Base-by-base conservation (phyloP, 176 grass and related monocot species). In the Aegilops longissima region DNA sequence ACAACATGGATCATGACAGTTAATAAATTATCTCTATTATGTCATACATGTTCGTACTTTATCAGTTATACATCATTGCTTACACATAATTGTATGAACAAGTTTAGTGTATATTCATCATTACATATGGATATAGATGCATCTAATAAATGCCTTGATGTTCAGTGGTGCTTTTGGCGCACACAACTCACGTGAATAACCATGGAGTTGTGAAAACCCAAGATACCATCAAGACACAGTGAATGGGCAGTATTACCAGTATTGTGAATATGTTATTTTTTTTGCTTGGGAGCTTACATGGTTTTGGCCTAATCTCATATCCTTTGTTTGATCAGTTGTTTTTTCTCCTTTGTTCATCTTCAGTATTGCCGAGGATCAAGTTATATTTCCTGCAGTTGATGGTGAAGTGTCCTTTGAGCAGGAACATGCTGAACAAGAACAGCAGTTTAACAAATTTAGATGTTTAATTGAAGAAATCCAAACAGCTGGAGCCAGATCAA, bases 371-470 rank as follows among this genome's bases (percentile, higher is more conserved):
- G 95, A 98, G 68, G 91, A 98, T 89, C 89, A 92, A 91, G 82
- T 98, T 79, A 92, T 98, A 92, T 98, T 93, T 88, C 95, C 95
- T 78, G 93, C 95, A 78, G 95, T 93, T 8, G 83, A 93, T 82
- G 70, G 82, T 79, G 71, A 87, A 74, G 79, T 90, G 1, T 93
- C 84, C 52, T 89, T 95, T 92, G 77, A 87, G 67, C 73, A 93
- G 87, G 95, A 92, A 83, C 95, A 98, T 79, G 92, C 88, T 77
- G 86, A 95, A 66, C 93, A 98, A 69, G 83, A 95, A 67, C 77
- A 18, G 12, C 72, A 70, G 20, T 92, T 97, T 73, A 95, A 93
- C 64, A 91, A 90, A 68, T 93, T 98, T 83, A 95, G 93, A 36
- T 83, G 72, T 79, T 93, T 98, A 86, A 93, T 98, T 80, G 89